Base-by-base conservation (phyloP, 306 rosid species). In the Cicer pinnatifidum region DNA sequence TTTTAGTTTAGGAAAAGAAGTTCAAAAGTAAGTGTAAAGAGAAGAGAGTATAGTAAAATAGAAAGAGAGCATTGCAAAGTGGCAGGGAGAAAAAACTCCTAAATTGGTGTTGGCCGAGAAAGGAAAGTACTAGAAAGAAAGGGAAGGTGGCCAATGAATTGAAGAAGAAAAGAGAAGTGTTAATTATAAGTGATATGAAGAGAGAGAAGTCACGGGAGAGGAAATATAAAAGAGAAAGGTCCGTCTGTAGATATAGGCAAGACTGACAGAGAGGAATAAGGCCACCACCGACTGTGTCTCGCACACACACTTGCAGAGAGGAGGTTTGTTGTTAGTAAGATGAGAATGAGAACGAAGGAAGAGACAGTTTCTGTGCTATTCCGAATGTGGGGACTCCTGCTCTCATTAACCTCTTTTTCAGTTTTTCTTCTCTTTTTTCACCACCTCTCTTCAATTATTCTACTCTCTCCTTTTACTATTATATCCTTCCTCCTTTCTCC, bases 311-410 rank as follows among this genome's bases (percentile, higher is more conserved):
- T 57, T 57, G 62, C 62, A 56, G 62, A 56, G 16, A 6, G 40
- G 63, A 15, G 56, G 10, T 28, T 28, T 28, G 35, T 28, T 28
- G 35, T 28, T 28, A 28, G 35, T 28, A 28, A 28, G 35, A 28
- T 28, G 35, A 28, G 35, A 28, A 28, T 28, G 89, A 81, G 81
- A 79, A 82, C 93, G 69, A 53, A 62, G 76, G 88, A 86, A 82
- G 89, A 85, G 98, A 93, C 72, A 11, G 86, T 77, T 79, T 85
- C 93, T 76, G 89, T 75, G 89, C 80, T 79, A 82, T 75, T 87
- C 86, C 54, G n/a, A 3, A 6, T 11, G 77, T 82, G 80, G 89
- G 89, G 97, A 67, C 97, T 28, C 23, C 63, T 87, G 82, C 82
- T 67, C 28, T 0, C 51, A 54, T 65, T 70, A 70, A 57, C 5